Percentiles rank a stretch among this genome's conserved stretches.
These are phyloP conservation scores for Ophiostoma ips DNA, from an alignment of 2,329 filamentous ascomycete species.

Conservation along the genomic window DNA sequence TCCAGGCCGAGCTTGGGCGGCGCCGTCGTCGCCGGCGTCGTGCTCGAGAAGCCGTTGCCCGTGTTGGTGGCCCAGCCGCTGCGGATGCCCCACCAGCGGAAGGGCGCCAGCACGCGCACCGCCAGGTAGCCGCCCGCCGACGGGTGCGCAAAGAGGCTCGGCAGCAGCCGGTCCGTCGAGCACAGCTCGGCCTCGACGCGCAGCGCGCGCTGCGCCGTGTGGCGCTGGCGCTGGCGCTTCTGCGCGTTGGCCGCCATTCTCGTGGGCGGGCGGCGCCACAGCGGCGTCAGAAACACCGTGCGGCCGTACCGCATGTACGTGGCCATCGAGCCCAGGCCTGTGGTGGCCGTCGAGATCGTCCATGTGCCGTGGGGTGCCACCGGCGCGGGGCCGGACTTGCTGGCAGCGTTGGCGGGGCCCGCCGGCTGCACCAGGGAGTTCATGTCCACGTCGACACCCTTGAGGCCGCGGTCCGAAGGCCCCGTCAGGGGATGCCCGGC, in stretches of 20 bases:
- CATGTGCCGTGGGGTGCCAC: slow-evolving; percentile 18
- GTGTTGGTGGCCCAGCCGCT: slow-evolving; percentile 8
- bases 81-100: slow-evolving; percentile 20
- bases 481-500: slow-evolving; percentile 20
- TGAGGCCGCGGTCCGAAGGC: slow-evolving; percentile 22
- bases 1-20: slow-evolving; percentile 32
- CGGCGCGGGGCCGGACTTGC: neutral
- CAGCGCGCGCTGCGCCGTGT: slow-evolving; percentile 13
- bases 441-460: slow-evolving; percentile 24
- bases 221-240: slow-evolving; percentile 1
- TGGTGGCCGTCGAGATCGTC: slow-evolving; percentile 25
- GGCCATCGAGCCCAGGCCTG: slow-evolving; percentile 17
- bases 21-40: slow-evolving; percentile 10
- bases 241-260: neutral
- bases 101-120: slow-evolving; percentile 27
- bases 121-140: slow-evolving; percentile 24
- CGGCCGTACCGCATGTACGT: slow-evolving; percentile 25
- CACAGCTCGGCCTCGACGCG: slow-evolving; percentile 31
- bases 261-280: slow-evolving; percentile 4
- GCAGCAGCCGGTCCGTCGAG: slow-evolving; percentile 19
- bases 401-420: neutral
- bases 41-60: slow-evolving; percentile 6
- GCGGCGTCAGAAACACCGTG: slow-evolving; percentile 20
- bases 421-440: slow-evolving; percentile 9
- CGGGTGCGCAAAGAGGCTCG: neutral